Conservation (phyloP, 352 stramenopile genomes). For the Pythium monospermum region DNA sequence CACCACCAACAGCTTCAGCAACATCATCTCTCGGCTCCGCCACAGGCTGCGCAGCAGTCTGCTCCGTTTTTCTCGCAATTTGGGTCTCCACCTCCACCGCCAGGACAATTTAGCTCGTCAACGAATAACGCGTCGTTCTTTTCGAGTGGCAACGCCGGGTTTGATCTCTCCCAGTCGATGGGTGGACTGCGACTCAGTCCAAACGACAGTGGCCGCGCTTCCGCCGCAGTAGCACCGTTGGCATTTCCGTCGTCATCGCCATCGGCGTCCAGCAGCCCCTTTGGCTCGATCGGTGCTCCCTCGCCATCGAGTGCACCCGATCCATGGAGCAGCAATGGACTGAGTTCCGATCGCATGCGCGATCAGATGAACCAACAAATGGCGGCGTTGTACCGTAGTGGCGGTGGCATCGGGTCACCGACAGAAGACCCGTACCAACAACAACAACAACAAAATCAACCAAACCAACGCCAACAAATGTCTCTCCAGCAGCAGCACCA, state of each 20-base stretch:
- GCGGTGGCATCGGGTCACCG: conserved; percentile 7
- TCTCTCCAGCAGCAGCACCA: conserved; percentile 21
- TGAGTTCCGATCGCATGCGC: conserved; percentile 27
- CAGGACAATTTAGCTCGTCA: conserved; percentile 1
- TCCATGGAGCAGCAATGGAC: conserved; percentile 13
- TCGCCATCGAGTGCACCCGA: conserved; percentile 3
- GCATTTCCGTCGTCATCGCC: conserved; percentile 11
- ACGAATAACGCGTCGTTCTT: conserved; percentile 9
- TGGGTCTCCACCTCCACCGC: background rate
- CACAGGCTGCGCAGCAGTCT: background rate
- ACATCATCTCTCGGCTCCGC: background rate
- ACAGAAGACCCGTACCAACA: conserved; percentile 15
- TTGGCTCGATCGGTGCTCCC: conserved; percentile 22
- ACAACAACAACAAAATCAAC: no score
- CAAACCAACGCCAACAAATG: no score
- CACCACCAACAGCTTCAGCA: conserved; percentile 1
- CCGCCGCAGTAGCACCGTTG: conserved; percentile 2
- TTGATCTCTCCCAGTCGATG: conserved; percentile 45
- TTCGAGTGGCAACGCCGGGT: conserved; percentile 4
- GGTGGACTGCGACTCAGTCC: conserved; percentile 27
- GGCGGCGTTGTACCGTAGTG: conserved; percentile 50
- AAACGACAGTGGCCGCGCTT: conserved; percentile 8
- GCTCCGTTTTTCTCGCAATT: conserved; percentile 3
- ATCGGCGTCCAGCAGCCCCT: background rate
- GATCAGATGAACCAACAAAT: conserved; percentile 82